These are phyloP conservation scores for Sphaerosporella brunnea DNA, from an alignment of 495 filamentous ascomycete genomes.

Conservation along the genomic window DNA sequence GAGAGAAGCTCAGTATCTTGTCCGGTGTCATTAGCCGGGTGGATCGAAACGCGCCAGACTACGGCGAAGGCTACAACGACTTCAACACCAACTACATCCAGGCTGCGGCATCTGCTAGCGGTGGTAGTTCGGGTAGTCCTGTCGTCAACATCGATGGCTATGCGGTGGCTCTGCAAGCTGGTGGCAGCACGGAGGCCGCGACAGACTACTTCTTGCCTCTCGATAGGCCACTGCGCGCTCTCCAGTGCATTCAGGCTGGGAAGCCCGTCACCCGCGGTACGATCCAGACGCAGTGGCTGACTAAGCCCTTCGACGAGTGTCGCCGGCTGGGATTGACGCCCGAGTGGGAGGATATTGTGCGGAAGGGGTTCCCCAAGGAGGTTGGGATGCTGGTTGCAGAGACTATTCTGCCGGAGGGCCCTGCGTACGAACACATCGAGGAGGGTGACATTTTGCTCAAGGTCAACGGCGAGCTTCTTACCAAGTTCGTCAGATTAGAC, in stretches of 20 bases:
- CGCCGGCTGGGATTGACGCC: slow-evolving; percentile 69
- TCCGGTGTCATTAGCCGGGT: slow-evolving; percentile 93
- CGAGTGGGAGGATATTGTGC: slow-evolving; percentile 68
- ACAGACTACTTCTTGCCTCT: slow-evolving; percentile 96
- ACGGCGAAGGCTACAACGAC: slow-evolving; percentile 95
- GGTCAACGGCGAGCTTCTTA: slow-evolving; percentile 86
- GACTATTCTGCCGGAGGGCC: slow-evolving; percentile 80
- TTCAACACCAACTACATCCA: slow-evolving; percentile 99
- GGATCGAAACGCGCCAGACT: slow-evolving; percentile 92
- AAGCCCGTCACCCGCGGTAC: slow-evolving; percentile 67
- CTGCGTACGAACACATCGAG: slow-evolving; percentile 63
- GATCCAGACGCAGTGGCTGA: slow-evolving; percentile 94
- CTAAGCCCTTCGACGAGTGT: slow-evolving; percentile 96
- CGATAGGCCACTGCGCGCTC: slow-evolving; percentile 68
- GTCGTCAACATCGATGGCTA: slow-evolving; percentile 91
- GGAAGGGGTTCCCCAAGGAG: slow-evolving; percentile 71
- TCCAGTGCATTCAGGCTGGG: slow-evolving; percentile 64
- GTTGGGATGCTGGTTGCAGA: slow-evolving; percentile 95
- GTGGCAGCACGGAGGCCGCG: slow-evolving; percentile 80
- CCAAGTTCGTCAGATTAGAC: slow-evolving; percentile 85
- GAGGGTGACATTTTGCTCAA: slow-evolving; percentile 93
- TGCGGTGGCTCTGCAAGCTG: slow-evolving; percentile 86
- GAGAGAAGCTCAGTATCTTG: slow-evolving; percentile 94
- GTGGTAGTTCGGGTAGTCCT: slow-evolving; percentile 89
- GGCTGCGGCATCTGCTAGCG: slow-evolving; percentile 87